Percentiles rank a stretch among this genome's conserved stretches.
phyloP scores from a whole-genome alignment of 768 basidiomycete species.

The Pisolithus microcarpus region DNA sequence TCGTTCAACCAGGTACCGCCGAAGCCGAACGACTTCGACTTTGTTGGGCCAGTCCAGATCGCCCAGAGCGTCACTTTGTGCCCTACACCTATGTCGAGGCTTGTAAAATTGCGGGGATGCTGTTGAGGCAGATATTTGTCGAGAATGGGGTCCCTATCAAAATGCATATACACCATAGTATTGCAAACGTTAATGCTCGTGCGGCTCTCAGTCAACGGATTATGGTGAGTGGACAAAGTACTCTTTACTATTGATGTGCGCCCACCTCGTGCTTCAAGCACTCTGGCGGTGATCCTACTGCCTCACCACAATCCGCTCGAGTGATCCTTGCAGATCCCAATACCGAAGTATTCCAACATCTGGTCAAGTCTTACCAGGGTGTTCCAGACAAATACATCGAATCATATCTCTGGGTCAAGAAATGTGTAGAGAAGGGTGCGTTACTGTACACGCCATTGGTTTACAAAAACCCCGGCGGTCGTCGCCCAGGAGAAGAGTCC shows the following conservation, averaged over 20 bases:
- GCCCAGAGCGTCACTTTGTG: slow-evolving; percentile 72
- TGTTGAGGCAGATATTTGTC: slow-evolving; percentile 70
- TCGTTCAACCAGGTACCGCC: slow-evolving; percentile 58
- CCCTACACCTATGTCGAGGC: slow-evolving; percentile 78
- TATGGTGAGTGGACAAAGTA: slow-evolving; percentile 40
- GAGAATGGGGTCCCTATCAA: slow-evolving; percentile 57
- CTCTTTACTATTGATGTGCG: not conserved
- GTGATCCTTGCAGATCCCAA: slow-evolving; percentile 78
- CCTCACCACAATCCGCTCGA: slow-evolving; percentile 61
- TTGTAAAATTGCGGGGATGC: slow-evolving; percentile 71
- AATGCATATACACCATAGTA: slow-evolving; percentile 78
- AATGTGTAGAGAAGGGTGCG: slow-evolving; percentile 63
- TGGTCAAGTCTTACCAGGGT: slow-evolving; percentile 66
- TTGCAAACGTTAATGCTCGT: slow-evolving; percentile 70
- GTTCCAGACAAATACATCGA: slow-evolving; percentile 71
- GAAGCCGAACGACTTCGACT: slow-evolving; percentile 71
- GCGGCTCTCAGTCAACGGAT: slow-evolving; percentile 62
- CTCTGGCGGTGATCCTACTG: slow-evolving; percentile 72
- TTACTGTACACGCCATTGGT: slow-evolving; percentile 67
- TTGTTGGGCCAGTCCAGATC: slow-evolving; percentile 63
- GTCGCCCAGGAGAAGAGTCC: slow-evolving; percentile 76
- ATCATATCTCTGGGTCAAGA: slow-evolving; percentile 78
- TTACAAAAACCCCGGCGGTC: slow-evolving; percentile 79
- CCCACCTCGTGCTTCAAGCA: slow-evolving; percentile 39
- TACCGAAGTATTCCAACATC: slow-evolving; percentile 66